Base-by-base conservation (phyloP, 805 yeast species). In the Saturnispora saitoi region DNA sequence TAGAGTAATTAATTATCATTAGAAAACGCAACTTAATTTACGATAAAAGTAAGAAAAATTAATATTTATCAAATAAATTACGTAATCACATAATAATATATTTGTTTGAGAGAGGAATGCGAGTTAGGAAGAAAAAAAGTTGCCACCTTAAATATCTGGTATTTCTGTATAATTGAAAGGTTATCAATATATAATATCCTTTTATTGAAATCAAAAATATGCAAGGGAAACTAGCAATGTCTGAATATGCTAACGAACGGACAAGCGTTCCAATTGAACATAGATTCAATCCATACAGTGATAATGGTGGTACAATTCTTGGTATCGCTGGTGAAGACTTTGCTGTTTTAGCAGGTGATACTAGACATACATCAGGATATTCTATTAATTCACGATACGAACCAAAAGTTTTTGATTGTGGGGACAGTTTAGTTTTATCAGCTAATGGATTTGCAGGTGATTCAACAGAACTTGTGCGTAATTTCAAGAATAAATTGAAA, bases 311-410 rank as follows among this genome's bases (percentile, higher is more conserved):
- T 61, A 91, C 98, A 7, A 90, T 91, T 48, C 71, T 93, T 57
- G 99, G 98, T 47, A 93, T 93, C 67, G 97, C 99, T 1, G 99
- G 99, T 45, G 86, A 88, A 65, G 97, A 93, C 67, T 93, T 89
- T 61, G 96, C 96, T 17, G 93, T 93, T 32, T 73, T 93, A 52
- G 99, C 99, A 0, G 98, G 98, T 42, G 99, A 93, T 66, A 93
- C 99, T n/a, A 83, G 99, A 72, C 95, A 86, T 61, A 87, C 95
- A 4, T 82, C 85, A 17, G 99, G 97, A 20, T 93, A 89, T 69
- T 81, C 86, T 54, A 93, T 93, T 66, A 89, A 93, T 65, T 82
- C 97, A 9, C 81, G 99, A 62, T 82, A 85, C 65, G 93, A 87
- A 65, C 93, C 95, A 39, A 90, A 88, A 66, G 86, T 93, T 48